A percentile compares a stretch with the other conserved stretches of the same genome.
phyloP scores from a whole-genome alignment of 352 stramenopile genomes.

The Phytophthora lateralis region DNA sequence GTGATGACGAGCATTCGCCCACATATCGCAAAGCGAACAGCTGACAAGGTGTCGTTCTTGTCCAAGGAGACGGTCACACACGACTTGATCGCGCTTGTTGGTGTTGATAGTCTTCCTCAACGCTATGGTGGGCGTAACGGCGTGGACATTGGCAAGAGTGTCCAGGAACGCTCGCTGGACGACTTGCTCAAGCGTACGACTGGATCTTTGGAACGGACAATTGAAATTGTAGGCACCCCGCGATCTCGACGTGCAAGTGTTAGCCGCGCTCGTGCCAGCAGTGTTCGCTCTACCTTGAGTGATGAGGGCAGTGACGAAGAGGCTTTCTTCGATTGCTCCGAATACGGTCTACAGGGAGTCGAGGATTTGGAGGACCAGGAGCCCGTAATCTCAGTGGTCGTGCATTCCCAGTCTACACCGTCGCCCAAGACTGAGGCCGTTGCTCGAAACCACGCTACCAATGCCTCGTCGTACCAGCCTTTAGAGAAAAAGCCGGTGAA shows the following conservation, averaged over 20 bases:
- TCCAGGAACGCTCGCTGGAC: slow-evolving; percentile 69
- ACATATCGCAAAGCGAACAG: slow-evolving; percentile 60
- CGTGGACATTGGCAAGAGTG: slow-evolving; percentile 80
- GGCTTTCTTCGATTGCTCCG: slow-evolving; percentile 80
- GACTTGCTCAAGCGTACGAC: slow-evolving; percentile 76
- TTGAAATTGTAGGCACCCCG: slow-evolving; percentile 67
- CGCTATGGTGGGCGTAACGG: slow-evolving; percentile 75
- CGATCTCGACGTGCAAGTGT: slow-evolving; percentile 26
- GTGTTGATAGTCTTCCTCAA: slow-evolving; percentile 73
- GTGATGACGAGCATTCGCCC: slow-evolving; percentile 67
- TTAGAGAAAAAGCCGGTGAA: slow-evolving; percentile 38
- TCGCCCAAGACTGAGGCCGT: slow-evolving; percentile 51
- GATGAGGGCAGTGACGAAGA: slow-evolving; percentile 78
- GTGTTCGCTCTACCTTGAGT: slow-evolving; percentile 34
- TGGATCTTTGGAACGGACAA: slow-evolving; percentile 68
- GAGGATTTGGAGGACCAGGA: slow-evolving; percentile 61
- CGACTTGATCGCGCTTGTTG: slow-evolving; percentile 65
- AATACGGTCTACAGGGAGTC: slow-evolving; percentile 77
- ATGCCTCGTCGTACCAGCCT: slow-evolving; percentile 24
- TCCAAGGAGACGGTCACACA: slow-evolving; percentile 42
- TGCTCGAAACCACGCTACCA: slow-evolving; percentile 23
- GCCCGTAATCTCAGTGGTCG: slow-evolving; percentile 71
- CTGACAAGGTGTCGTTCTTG: slow-evolving; percentile 74
- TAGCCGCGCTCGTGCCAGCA: slow-evolving; percentile 39
- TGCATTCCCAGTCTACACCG: slow-evolving; percentile 58